These are phyloP conservation scores for Chrysoporthe cubensis DNA, from an alignment of 2,329 filamentous ascomycete genomes.

Conservation along the genomic window DNA sequence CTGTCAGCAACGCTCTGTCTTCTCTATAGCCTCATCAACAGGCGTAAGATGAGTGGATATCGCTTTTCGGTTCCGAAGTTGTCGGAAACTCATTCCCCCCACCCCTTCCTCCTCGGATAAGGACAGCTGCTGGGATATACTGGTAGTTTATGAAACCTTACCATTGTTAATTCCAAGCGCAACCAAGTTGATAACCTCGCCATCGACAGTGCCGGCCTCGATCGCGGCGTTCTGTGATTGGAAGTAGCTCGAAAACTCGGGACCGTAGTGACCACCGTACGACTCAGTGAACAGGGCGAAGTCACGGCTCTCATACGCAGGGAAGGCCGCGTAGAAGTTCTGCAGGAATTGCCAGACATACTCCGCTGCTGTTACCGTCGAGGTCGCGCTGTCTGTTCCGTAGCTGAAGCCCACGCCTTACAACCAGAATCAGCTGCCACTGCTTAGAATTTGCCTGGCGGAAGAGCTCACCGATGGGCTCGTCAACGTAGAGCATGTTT, in stretches of 20 bases:
- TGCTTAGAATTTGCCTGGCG: fast-evolving
- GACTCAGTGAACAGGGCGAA: constrained; percentile 58
- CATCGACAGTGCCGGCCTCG: constrained; percentile 43
- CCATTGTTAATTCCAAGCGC: constrained; percentile 43
- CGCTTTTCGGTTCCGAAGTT: no score
- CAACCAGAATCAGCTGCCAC: neutral
- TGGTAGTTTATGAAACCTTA: neutral
- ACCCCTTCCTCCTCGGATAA: neutral
- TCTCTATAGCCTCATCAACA: no score
- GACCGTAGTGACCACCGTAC: constrained; percentile 64
- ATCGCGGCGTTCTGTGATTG: constrained; percentile 61
- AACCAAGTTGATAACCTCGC: constrained; percentile 52
- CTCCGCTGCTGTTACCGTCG: constrained; percentile 50
- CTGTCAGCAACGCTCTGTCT: neutral
- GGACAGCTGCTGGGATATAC: neutral
- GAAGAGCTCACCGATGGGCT: constrained; percentile 33
- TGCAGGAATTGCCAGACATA: constrained; percentile 62
- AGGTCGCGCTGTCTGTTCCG: constrained; percentile 41
- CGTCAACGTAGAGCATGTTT: constrained; percentile 47
- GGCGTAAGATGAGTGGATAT: neutral
- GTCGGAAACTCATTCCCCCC: no score
- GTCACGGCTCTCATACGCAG: constrained; percentile 62
- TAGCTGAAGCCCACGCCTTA: constrained; percentile 42
- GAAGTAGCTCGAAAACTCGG: constrained; percentile 54
- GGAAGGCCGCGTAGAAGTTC: constrained; percentile 66